phyloP scores from a whole-genome alignment of 73 alveolate species.

The Tetrahymena thermophila region DNA sequence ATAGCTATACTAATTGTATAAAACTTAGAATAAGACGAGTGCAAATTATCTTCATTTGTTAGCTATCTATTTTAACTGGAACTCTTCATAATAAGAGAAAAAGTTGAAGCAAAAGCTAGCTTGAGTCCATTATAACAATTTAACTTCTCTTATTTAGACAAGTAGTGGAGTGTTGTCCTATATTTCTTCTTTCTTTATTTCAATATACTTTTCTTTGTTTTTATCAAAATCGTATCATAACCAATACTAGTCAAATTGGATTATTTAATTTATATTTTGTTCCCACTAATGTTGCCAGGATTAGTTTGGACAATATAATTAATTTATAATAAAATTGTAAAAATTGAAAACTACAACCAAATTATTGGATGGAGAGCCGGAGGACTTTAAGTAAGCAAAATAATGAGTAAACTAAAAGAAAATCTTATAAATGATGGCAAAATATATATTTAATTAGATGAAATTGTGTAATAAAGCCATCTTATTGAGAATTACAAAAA shows the following conservation, averaged over 20 bases:
- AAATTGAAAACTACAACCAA: neutral
- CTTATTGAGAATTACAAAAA: neutral
- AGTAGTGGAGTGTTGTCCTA: neutral
- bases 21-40: neutral
- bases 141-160: neutral
- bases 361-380: neutral
- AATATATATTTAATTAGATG: neutral
- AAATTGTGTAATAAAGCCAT: neutral
- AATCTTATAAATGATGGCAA: neutral
- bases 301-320: neutral
- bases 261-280: neutral
- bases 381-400: neutral
- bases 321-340: neutral
- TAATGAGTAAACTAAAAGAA: neutral
- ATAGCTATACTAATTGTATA: neutral
- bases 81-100: neutral
- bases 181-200: neutral
- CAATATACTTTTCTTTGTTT: neutral
- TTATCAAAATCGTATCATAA: neutral
- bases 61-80: neutral
- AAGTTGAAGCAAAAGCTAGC: neutral
- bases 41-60: neutral
- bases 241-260: neutral
- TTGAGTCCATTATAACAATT: neutral
- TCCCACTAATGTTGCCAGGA: neutral